Evolutionary conservation across 2,329 filamentous ascomycete species (phyloP).

Genomic region (Ceratocystis ficicola): DNA sequence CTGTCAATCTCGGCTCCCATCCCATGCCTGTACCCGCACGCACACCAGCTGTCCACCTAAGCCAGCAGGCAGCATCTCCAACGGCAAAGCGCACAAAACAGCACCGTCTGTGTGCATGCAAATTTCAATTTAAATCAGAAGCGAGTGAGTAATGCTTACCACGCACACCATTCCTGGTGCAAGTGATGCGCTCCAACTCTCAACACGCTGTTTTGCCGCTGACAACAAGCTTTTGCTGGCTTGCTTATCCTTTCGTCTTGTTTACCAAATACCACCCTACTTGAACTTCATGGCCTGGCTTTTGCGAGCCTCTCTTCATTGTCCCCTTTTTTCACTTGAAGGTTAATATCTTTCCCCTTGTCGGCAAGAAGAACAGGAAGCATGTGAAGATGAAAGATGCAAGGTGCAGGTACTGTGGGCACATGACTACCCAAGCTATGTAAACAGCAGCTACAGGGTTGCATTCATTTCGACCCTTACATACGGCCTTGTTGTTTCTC

Average conservation of each 20-base stretch:
- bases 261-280: neutral
- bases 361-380: neutral
- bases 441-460: no score
- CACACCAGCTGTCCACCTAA: neutral
- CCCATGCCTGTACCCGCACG: neutral
- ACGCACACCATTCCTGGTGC: neutral
- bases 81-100: neutral
- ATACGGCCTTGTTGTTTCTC: no score
- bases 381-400: neutral
- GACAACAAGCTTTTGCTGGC: neutral
- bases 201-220: neutral
- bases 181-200: neutral
- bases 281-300: neutral
- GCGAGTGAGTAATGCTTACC: no score
- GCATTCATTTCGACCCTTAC: no score
- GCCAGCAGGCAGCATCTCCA: neutral
- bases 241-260: neutral
- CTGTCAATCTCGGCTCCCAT: conserved; percentile 8
- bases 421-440: no score
- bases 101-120: neutral
- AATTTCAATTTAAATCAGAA: conserved; percentile 5
- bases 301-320: neutral
- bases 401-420: neutral
- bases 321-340: neutral
- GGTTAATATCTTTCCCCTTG: neutral